A percentile compares a stretch with the other conserved stretches of the same genome.
phyloP scores from a whole-genome alignment of 169 alveolate species.

The Miamiensis avidus region DNA sequence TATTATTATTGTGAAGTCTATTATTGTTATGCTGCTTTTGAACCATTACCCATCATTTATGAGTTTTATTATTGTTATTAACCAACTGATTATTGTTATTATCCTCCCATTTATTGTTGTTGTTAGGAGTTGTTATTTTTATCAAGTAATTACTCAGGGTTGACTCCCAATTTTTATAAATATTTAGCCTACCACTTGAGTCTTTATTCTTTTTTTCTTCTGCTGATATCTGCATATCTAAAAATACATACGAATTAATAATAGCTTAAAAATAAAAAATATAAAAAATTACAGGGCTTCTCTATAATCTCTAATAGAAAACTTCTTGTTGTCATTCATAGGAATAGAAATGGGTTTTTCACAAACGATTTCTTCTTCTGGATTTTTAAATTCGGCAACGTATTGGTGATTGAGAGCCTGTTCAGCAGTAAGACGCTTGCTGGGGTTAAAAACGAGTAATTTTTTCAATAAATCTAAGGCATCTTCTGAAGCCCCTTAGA shows the following conservation, averaged over 20 bases:
- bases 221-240: constrained; percentile 36
- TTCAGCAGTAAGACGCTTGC: constrained; percentile 92
- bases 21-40: too few relatives aligned
- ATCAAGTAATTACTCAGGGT: neutral
- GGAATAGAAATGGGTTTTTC: constrained; percentile 79
- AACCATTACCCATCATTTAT: too few relatives aligned
- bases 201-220: constrained; percentile 44
- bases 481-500: constrained; percentile 83
- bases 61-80: too few relatives aligned
- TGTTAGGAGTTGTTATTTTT: neutral
- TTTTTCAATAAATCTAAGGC: constrained; percentile 93
- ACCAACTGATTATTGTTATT: too few relatives aligned
- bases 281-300: constrained; percentile 83
- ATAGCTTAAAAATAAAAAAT: constrained; percentile 47
- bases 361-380: constrained; percentile 92
- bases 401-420: constrained; percentile 94
- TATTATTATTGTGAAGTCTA: too few relatives aligned
- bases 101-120: too few relatives aligned
- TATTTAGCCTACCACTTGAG: constrained; percentile 48
- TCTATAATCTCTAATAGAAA: constrained; percentile 86
- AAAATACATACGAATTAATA: too few relatives aligned
- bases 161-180: constrained; percentile 39
- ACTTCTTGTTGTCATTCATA: constrained; percentile 86
- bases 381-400: constrained; percentile 89
- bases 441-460: constrained; percentile 92